Base-by-base conservation (phyloP, 495 filamentous ascomycete genomes). In the Tuber umbilicatum region DNA sequence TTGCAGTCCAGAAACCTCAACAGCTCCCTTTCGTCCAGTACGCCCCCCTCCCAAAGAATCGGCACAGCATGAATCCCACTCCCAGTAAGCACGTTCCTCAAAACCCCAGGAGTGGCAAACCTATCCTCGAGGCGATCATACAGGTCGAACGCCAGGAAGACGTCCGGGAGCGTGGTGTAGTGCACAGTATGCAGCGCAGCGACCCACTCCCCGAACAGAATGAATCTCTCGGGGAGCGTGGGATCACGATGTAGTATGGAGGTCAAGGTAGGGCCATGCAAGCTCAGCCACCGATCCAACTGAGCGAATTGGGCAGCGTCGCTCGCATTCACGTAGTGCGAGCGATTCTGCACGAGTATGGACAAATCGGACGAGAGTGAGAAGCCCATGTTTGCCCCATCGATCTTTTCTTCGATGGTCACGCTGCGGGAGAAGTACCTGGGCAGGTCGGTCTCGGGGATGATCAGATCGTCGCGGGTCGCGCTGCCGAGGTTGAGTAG, bases 161-260 rank as follows among this genome's bases (percentile, higher is more conserved):
- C 47, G 10, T 60, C 71, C 35, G 75, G 72, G 27, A 79, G 72
- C 17, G n/a, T 39, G 1, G 47, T 71, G 68, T 79, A 79, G 38
- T 37, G 37, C 39, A 79, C 71, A 14, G 45, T 71, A 41, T 79
- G 77, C 39, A 73, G 69, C 12, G 77, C 77, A 12, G 47, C 75
- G 50, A 77, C n/a, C 77, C 77, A 79, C 69, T 79, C 77, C 17
- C 77, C 77, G 40, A 71, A 79, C 35, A 79, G 19, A 38, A 79
- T 50, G 35, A 67, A 79, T 5, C 77, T 60, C 42, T 79, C 72
- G 37, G 42, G 41, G 19, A 79, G 27, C 41, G 39, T 23, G 5
- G 41, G 19, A 5, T 77, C 75, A 27, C 60, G 74, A 9, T 45
- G 31, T 17, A 79, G 21, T 12, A 79, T 12, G 16, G n/a, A 60